Conservation (phyloP, 306 rosid genomes). For the Glycine tomentella region DNA sequence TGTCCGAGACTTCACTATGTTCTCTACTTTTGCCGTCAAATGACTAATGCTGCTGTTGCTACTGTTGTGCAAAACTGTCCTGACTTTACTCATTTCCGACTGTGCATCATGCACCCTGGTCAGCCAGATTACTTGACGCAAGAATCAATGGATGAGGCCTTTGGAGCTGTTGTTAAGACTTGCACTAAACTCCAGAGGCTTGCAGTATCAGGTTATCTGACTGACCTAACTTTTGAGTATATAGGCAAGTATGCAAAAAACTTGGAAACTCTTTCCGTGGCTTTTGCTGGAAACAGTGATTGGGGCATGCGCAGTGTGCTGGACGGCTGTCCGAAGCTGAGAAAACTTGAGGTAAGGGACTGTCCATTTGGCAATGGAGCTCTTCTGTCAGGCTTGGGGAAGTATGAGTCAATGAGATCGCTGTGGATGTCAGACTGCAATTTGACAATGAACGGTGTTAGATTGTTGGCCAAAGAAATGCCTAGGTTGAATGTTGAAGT, state of each 20-base stretch:
- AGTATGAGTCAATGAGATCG: slow-evolving; percentile 84
- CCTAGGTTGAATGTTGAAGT: slow-evolving; percentile 89
- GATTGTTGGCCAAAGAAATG: slow-evolving; percentile 66
- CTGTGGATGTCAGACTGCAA: slow-evolving; percentile 90
- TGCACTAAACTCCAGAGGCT: slow-evolving; percentile 86
- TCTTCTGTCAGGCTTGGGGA: slow-evolving; percentile 62
- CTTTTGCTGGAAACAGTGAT: slow-evolving; percentile 83
- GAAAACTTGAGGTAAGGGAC: slow-evolving; percentile 85
- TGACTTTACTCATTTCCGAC: slow-evolving; percentile 82
- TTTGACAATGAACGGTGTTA: slow-evolving; percentile 69
- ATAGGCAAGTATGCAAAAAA: slow-evolving; percentile 79
- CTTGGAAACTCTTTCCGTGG: slow-evolving; percentile 85
- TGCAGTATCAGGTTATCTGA: slow-evolving; percentile 74
- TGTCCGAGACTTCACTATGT: slow-evolving; percentile 77
- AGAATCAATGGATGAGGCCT: slow-evolving; percentile 84
- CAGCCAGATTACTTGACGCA: slow-evolving; percentile 69
- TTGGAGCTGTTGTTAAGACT: slow-evolving; percentile 81
- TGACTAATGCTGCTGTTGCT: slow-evolving; percentile 93
- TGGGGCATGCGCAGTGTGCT: slow-evolving; percentile 82
- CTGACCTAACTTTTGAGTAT: slow-evolving; percentile 79
- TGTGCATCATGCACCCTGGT: slow-evolving; percentile 79
- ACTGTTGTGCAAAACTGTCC: slow-evolving; percentile 85
- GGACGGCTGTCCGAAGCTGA: slow-evolving; percentile 80
- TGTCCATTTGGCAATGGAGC: slow-evolving; percentile 87
- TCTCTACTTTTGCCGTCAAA: slow-evolving; percentile 84